Percentiles rank a stretch among this genome's conserved stretches.
These are phyloP conservation scores for Phaeosphaeria sp. DNA, from an alignment of 2,329 filamentous ascomycete species.

Conservation along the genomic window DNA sequence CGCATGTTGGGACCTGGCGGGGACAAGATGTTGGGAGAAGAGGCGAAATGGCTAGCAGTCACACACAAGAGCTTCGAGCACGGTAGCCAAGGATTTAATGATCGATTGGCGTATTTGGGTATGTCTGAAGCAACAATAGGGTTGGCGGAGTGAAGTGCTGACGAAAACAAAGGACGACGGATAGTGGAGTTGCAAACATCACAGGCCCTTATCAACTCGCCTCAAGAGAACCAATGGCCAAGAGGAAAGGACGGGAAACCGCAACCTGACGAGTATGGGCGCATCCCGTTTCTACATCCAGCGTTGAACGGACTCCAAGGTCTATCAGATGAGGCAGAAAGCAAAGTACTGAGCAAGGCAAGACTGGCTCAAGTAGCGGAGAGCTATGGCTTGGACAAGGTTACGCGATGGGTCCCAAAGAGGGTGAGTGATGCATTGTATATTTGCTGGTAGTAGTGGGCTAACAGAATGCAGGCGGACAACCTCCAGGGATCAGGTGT, in stretches of 20 bases:
- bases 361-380: slow-evolving; percentile 73
- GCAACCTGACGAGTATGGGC: slow-evolving; percentile 51
- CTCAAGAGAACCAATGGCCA: slow-evolving; percentile 42
- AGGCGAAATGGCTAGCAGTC: slow-evolving; percentile 94
- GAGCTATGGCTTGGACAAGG: slow-evolving; percentile 73
- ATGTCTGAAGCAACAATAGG: slow-evolving; percentile 27
- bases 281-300: slow-evolving; percentile 72
- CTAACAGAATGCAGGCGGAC: slow-evolving; percentile 57
- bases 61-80: slow-evolving; percentile 99
- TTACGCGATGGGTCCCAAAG: slow-evolving; percentile 88
- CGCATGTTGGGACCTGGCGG: slow-evolving; percentile 76
- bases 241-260: slow-evolving; percentile 22
- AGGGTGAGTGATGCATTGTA: slow-evolving; percentile 63
- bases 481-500: slow-evolving; percentile 77
- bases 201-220: slow-evolving; percentile 63
- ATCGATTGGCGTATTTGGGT: slow-evolving; percentile 89
- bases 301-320: slow-evolving; percentile 77
- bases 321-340: slow-evolving; percentile 67
- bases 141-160: slow-evolving; percentile 10
- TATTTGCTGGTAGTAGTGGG: not conserved
- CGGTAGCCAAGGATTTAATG: slow-evolving; percentile 91
- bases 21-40: slow-evolving; percentile 78
- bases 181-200: slow-evolving; percentile 71
- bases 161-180: slow-evolving; percentile 61
- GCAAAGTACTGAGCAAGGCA: slow-evolving; percentile 67